Conservation (phyloP, 352 stramenopile genomes). For the Phytophthora multivora region DNA sequence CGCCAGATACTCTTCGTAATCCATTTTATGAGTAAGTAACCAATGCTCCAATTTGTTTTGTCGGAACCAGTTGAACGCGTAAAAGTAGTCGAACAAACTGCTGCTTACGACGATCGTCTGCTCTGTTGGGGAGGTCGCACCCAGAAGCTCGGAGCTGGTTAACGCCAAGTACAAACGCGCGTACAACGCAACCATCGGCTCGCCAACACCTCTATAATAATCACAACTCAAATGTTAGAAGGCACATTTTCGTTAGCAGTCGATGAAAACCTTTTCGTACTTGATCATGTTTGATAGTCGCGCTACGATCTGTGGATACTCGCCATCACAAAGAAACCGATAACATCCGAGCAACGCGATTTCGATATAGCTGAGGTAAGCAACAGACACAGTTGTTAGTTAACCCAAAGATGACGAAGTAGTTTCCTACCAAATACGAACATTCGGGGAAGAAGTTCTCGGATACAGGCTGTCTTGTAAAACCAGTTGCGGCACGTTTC, state of each 20-base stretch:
- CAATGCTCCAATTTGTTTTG: conserved; percentile 56
- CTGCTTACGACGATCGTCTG: conserved; percentile 53
- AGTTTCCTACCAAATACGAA: conserved; percentile 29
- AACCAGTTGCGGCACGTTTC: conserved; percentile 95
- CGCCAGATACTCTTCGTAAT: conserved; percentile 64
- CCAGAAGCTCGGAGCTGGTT: conserved; percentile 64
- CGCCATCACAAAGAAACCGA: conserved; percentile 89
- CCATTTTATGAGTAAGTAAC: conserved; percentile 59
- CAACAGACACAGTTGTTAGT: neutral
- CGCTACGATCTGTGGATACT: conserved; percentile 86
- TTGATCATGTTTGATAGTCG: conserved; percentile 89
- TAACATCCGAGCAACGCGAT: conserved; percentile 89
- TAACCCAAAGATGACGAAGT: neutral
- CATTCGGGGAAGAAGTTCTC: conserved; percentile 91
- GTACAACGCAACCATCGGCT: conserved; percentile 89
- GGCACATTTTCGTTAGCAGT: conserved; percentile 7
- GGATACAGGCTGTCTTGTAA: conserved; percentile 94
- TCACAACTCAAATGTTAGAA: conserved; percentile 24
- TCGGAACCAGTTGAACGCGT: conserved; percentile 79
- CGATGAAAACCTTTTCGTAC: conserved; percentile 34
- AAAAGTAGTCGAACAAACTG: conserved; percentile 91
- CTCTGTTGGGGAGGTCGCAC: conserved; percentile 39
- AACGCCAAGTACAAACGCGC: conserved; percentile 84
- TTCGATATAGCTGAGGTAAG: conserved; percentile 75
- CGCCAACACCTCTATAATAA: conserved; percentile 75